Conservation (phyloP, 2,329 filamentous ascomycete species). For the Botrytis paeoniae region DNA sequence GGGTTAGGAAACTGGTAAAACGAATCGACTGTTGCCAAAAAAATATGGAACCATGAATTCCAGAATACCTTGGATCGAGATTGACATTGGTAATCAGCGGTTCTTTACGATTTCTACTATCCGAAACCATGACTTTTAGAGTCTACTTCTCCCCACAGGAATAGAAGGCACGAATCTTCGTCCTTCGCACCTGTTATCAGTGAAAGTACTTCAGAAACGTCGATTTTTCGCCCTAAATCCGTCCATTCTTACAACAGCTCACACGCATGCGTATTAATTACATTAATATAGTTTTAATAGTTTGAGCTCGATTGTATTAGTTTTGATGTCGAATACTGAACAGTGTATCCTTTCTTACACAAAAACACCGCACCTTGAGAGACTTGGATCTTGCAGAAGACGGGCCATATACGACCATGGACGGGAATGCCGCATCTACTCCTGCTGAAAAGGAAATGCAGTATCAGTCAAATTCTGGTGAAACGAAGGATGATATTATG, state of each 20-base stretch:
- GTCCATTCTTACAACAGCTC: neutral
- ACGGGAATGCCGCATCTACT: conserved; percentile 59
- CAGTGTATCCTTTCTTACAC: neutral
- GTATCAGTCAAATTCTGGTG: conserved; percentile 65
- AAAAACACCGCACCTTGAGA: neutral
- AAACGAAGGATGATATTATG: conserved; percentile 83
- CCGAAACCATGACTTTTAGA: neutral
- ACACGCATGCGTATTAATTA: neutral
- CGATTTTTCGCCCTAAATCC: neutral
- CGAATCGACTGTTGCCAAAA: neutral
- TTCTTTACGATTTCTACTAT: neutral
- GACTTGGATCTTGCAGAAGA: neutral
- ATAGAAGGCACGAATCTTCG: neutral
- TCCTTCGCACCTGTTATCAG: neutral
- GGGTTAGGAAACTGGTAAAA: neutral
- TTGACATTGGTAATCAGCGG: neutral
- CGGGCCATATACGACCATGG: neutral
- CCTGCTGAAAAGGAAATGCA: conserved; percentile 82
- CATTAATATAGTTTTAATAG: neutral
- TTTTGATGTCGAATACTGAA: neutral
- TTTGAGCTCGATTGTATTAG: neutral
- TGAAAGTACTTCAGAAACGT: neutral
- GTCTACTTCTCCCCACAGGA: neutral
- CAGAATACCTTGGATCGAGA: too few relatives aligned
- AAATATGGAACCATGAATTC: neutral